phyloP scores from a whole-genome alignment of 345 rosid species.

The Physaria fendleri region DNA sequence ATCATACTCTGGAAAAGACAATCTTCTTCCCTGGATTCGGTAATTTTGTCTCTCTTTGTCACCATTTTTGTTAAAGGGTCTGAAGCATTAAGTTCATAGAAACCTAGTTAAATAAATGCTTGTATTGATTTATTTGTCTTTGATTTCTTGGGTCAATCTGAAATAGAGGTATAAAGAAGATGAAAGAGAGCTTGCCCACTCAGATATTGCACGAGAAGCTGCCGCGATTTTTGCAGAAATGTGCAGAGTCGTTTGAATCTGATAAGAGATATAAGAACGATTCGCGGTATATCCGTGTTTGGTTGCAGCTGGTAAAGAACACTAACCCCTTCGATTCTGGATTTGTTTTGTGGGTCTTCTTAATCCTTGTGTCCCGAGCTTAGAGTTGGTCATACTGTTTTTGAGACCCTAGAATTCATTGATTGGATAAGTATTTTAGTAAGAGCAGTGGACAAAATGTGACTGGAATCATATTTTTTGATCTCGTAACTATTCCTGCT shows the following conservation, averaged over 20 bases:
- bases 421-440: not conserved
- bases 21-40: constrained; percentile 94
- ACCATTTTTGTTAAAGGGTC: not conserved
- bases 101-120: not conserved
- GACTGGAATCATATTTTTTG: not conserved
- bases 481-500: not conserved
- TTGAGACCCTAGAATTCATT: not conserved
- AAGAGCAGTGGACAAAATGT: not conserved
- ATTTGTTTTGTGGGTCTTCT: not conserved
- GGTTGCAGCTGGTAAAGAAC: constrained; percentile 74
- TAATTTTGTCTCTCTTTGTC: constrained; percentile 19
- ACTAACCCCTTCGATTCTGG: not conserved
- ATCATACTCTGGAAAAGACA: constrained; percentile 73
- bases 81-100: not conserved
- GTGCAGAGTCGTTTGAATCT: constrained; percentile 61
- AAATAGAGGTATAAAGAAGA: constrained; percentile 63
- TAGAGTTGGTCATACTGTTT: not conserved
- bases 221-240: constrained; percentile 84
- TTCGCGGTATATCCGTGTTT: constrained; percentile 76
- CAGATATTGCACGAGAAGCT: constrained; percentile 58
- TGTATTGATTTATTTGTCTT: not conserved
- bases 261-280: constrained; percentile 76
- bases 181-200: constrained; percentile 56
- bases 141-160: not conserved
- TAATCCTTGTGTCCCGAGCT: not conserved